Evolutionary conservation across 225 moss, liverwort and hornwort species (phyloP), one percentile per base, ranked within the genome.

Genomic region (Bryoerythrophyllum caledonicum): DNA sequence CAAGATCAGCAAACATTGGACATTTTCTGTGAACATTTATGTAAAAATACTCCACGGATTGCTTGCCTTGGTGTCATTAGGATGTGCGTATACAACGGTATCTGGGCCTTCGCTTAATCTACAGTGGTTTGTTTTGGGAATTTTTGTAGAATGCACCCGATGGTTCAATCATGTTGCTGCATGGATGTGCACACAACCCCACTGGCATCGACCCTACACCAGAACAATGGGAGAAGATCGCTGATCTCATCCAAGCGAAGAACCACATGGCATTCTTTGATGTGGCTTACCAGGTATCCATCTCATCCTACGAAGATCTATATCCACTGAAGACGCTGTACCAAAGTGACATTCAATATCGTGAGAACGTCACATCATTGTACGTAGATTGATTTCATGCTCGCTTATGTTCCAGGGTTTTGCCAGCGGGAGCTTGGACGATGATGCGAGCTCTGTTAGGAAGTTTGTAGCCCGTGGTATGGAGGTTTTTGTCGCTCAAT

Each of bases 121-220:
- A 7, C 10, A 68, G 19, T 10, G 13, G 35, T 63, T 30, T 4
- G 40, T 43, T 65, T 51, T 53, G 30, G 23, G 13, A 14, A 71
- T 63, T 63, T n/a, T 78, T 80, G 73, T 81, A 94, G 94, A 91
- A 77, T 61, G 94, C 97, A 13, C 94, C 97, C 2, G 82, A 74
- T 25, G 94, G 93, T 62, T 90, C 97, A 53, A 75, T 99, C 51
- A 88, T 99, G 21, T 82, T 99, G 49, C 80, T 99, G 72, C 97
- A 95, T 54, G 97, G 94, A 10, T 99, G 97, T 82, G 97, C 97
- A 44, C 97, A 99, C 81, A 99, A 99, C 79, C 97, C 97, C 37
- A 95, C 94, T 48, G 97, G 94, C 17, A 88, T 99, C 56, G 97
- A 99, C 74, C 97, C 97, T 30, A 94, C 94, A 27, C 90, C 91